Conservation (phyloP, 345 rosid species). For the Ricinus communis region DNA sequence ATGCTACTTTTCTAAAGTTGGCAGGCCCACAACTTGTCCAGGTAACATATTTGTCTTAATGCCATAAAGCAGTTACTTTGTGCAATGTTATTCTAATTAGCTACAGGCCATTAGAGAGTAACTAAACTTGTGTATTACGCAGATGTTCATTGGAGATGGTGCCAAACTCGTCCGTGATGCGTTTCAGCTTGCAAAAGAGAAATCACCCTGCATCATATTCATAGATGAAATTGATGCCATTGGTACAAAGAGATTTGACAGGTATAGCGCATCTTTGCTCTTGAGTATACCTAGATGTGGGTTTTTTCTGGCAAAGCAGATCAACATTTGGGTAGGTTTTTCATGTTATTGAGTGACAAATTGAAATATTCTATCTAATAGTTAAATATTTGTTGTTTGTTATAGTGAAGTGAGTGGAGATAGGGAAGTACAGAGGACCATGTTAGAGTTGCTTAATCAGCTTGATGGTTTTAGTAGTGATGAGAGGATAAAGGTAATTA, state of each 20-base stretch:
- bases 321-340: background rate
- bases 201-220: constrained; percentile 98
- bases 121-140: constrained; percentile 12
- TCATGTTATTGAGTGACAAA: background rate
- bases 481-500: constrained; percentile 87
- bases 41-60: constrained; percentile 37
- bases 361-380: background rate
- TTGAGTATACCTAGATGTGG: background rate
- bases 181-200: constrained; percentile 97
- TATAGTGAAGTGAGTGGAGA: constrained; percentile 99
- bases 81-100: background rate
- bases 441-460: constrained; percentile 97
- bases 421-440: constrained; percentile 98
- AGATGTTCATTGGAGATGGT: constrained; percentile 99
- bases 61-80: background rate
- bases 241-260: constrained; percentile 97
- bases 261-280: constrained; percentile 39
- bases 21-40: constrained; percentile 99
- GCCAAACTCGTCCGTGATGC: constrained; percentile 99
- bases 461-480: constrained; percentile 99
- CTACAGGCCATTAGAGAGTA: background rate
- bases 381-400: constrained; percentile 1
- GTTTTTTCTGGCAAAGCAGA: background rate
- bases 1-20: constrained; percentile 92
- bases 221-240: constrained; percentile 99